A percentile compares a stretch with the other conserved stretches of the same genome.
Conservation (phyloP, 768 basidiomycete genomes). For the Hypholoma fasciculare region DNA sequence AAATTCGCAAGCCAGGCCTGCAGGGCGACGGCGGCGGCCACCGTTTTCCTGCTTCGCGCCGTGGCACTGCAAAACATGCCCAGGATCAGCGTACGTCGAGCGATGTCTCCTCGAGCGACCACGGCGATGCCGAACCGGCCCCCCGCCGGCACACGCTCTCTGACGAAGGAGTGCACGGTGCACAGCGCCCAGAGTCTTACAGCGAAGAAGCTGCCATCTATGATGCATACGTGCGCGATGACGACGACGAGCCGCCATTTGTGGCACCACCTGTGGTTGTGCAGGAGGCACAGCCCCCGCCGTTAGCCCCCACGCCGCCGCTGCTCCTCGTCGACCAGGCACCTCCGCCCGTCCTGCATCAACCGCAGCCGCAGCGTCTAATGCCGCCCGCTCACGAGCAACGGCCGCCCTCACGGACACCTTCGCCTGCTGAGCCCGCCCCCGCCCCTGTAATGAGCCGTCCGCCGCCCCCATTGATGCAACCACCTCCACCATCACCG, state of each 20-base stretch:
- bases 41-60: conserved; percentile 64
- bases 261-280: conserved; percentile 1
- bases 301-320: background rate
- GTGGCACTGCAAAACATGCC: conserved; percentile 27
- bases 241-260: conserved; percentile 44
- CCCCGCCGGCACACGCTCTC: conserved; percentile 45
- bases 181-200: conserved; percentile 66
- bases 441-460: conserved; percentile 24
- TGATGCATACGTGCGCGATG: conserved; percentile 72
- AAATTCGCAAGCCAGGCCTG: conserved; percentile 85
- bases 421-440: conserved; percentile 52
- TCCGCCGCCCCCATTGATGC: conserved; percentile 18
- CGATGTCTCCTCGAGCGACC: conserved; percentile 72
- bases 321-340: too few relatives aligned
- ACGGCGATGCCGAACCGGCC: conserved; percentile 43
- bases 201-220: conserved; percentile 83
- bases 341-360: conserved; percentile 52
- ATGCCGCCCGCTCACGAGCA: conserved; percentile 38
- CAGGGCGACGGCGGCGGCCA: conserved; percentile 81
- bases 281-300: conserved; percentile 7
- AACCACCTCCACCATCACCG: background rate
- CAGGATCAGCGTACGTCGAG: conserved; percentile 61
- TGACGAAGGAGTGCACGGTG: conserved; percentile 39
- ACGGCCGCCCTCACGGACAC: conserved; percentile 48
- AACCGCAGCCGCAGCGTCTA: conserved; percentile 65